Evolutionary conservation across 768 basidiomycete species (phyloP).

Genomic region (Boletus pseudopeckii): DNA sequence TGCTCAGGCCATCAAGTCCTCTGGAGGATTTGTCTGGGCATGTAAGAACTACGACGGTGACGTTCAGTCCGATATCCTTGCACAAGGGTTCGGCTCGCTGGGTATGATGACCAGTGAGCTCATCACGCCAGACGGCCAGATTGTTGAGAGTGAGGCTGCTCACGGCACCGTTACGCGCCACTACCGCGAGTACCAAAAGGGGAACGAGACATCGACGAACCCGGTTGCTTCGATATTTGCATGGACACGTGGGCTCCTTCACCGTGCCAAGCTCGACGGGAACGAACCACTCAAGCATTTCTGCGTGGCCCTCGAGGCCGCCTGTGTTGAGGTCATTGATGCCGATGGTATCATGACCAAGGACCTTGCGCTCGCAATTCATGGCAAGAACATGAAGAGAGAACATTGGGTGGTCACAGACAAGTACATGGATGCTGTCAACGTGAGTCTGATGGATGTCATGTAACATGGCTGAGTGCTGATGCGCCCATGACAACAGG

Average conservation of each 20-base stretch:
- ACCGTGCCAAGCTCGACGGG: constrained; percentile 87
- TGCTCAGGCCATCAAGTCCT: constrained; percentile 94
- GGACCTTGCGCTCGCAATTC: constrained; percentile 91
- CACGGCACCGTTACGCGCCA: constrained; percentile 97
- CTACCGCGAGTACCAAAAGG: constrained; percentile 97
- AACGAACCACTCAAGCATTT: constrained; percentile 74
- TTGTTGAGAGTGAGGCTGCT: constrained; percentile 94
- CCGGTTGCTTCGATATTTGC: constrained; percentile 98
- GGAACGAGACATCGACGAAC: constrained; percentile 97
- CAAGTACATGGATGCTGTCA: constrained; percentile 90
- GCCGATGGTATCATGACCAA: constrained; percentile 93
- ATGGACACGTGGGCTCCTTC: constrained; percentile 93
- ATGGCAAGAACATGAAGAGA: constrained; percentile 86
- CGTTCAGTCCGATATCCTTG: constrained; percentile 89
- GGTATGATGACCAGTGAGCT: constrained; percentile 99
- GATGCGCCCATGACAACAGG: constrained; percentile 28
- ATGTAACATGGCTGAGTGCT: constrained; percentile 1
- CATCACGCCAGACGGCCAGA: constrained; percentile 89
- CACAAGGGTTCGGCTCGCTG: constrained; percentile 93
- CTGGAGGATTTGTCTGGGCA: constrained; percentile 85
- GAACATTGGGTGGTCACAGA: constrained; percentile 97
- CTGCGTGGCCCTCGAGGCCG: constrained; percentile 74
- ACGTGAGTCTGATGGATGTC: constrained; percentile 46
- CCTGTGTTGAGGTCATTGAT: constrained; percentile 91
- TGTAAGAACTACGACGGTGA: constrained; percentile 83